Evolutionary conservation across 2,329 filamentous ascomycete genomes (phyloP).

Genomic region (Aspergillus clavatus): DNA sequence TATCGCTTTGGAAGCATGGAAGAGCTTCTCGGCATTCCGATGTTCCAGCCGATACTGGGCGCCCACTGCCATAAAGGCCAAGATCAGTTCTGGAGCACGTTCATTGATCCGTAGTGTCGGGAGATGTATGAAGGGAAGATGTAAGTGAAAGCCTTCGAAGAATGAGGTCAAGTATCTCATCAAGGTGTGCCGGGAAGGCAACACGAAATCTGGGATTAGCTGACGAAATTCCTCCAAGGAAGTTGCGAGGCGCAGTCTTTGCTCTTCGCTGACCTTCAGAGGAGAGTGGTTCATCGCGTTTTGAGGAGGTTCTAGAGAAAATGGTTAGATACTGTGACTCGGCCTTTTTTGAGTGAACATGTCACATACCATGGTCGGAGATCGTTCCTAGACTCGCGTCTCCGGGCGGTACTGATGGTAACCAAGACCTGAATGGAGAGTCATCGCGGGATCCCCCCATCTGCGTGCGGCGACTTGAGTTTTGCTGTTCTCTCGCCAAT

Average conservation of each 20-base stretch:
- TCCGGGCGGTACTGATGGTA: conserved; percentile 28
- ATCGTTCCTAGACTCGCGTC: conserved; percentile 30
- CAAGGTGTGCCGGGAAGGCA: conserved; percentile 65
- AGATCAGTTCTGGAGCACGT: conserved; percentile 62
- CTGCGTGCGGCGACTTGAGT: conserved; percentile 14
- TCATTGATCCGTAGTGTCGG: conserved; percentile 60
- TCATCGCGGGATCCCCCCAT: conserved; percentile 25
- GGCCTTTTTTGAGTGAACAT: background rate
- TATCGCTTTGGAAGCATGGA: conserved; percentile 59
- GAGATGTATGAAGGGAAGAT: conserved; percentile 61
- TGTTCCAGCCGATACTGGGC: conserved; percentile 48
- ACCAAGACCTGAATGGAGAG: conserved; percentile 32
- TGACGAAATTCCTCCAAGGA: conserved; percentile 28
- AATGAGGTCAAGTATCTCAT: conserved; percentile 67
- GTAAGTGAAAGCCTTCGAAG: conserved; percentile 60
- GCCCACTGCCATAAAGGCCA: conserved; percentile 62
- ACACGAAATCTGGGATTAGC: conserved; percentile 49
- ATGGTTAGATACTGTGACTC: background rate
- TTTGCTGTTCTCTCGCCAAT: conserved; percentile 18
- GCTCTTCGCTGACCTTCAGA: conserved; percentile 27
- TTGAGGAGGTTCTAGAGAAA: conserved; percentile 25
- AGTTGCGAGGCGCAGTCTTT: conserved; percentile 26
- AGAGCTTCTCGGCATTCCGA: conserved; percentile 25
- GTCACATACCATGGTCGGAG: conserved; percentile 27
- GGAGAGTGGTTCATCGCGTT: conserved; percentile 16